phyloP scores from a whole-genome alignment of 495 filamentous ascomycete genomes.

The Emericellopsis terricola region DNA sequence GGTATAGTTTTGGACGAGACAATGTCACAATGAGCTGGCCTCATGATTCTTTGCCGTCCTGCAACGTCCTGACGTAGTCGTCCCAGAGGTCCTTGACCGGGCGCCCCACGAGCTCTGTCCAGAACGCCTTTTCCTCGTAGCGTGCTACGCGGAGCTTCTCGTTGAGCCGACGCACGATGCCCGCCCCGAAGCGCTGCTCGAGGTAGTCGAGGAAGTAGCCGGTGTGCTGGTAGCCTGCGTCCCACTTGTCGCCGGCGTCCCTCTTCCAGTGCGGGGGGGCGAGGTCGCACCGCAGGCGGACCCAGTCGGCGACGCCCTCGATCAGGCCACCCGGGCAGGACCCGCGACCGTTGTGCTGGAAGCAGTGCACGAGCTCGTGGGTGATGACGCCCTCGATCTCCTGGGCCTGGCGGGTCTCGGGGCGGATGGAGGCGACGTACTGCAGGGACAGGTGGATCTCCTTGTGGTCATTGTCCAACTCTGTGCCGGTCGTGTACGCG shows the following conservation, averaged over 20 bases:
- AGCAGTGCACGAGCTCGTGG: constrained; percentile 94
- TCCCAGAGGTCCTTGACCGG: constrained; percentile 53
- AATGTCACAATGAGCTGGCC: no score
- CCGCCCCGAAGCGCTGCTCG: constrained; percentile 43
- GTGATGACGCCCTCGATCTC: constrained; percentile 74
- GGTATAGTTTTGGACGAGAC: no score
- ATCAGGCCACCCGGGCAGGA: constrained; percentile 61
- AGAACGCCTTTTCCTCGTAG: constrained; percentile 47
- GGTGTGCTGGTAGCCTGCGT: constrained; percentile 82
- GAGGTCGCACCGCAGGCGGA: constrained; percentile 55
- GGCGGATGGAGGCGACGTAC: constrained; percentile 41
- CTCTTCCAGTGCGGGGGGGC: constrained; percentile 74
- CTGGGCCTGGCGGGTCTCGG: constrained; percentile 18
- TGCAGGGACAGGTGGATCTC: constrained; percentile 77
- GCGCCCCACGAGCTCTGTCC: constrained; percentile 48
- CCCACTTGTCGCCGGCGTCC: constrained; percentile 41
- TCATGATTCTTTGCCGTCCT: no score
- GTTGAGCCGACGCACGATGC: constrained; percentile 59
- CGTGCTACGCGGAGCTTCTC: constrained; percentile 38
- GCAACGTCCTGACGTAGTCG: constrained; percentile 33
- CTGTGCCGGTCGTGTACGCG: constrained; percentile 72
- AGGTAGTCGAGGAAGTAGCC: constrained; percentile 79
- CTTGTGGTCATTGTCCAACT: constrained; percentile 79
- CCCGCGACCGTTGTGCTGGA: constrained; percentile 56
- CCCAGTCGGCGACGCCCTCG: constrained; percentile 91